Conservation (phyloP, 2,329 filamentous ascomycete genomes). For the Ceratocystis variospora region DNA sequence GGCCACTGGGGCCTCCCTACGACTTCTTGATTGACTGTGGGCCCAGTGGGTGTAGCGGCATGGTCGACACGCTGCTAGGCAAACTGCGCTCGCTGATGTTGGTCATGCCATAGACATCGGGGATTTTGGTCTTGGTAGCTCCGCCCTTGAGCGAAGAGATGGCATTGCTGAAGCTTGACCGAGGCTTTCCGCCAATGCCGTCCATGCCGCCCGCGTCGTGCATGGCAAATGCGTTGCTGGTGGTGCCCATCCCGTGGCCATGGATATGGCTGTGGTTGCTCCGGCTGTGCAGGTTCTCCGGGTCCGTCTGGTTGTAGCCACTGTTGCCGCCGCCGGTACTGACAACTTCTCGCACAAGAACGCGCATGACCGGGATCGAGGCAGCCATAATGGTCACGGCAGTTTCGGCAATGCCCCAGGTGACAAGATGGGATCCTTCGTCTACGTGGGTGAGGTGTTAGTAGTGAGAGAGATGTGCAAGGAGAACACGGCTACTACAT, state of each 20-base stretch:
- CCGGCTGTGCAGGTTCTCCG: slow-evolving; percentile 2
- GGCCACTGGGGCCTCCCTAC: neutral
- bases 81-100: slow-evolving; percentile 17
- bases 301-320: slow-evolving; percentile 18
- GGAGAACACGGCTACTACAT: neutral
- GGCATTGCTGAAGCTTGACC: slow-evolving; percentile 14
- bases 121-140: slow-evolving; percentile 11
- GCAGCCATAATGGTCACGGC: slow-evolving; percentile 21
- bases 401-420: slow-evolving; percentile 20
- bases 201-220: neutral
- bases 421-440: slow-evolving; percentile 15
- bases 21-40: slow-evolving; percentile 14
- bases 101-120: slow-evolving; percentile 19
- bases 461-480: neutral
- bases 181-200: slow-evolving; percentile 8
- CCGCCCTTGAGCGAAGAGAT: slow-evolving; percentile 8
- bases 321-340: slow-evolving; percentile 12
- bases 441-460: neutral
- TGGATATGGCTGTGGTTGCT: neutral
- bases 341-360: slow-evolving; percentile 20
- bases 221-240: slow-evolving; percentile 11
- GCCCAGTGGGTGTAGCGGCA: slow-evolving; percentile 15
- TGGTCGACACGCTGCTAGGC: slow-evolving; percentile 16
- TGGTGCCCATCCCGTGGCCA: slow-evolving; percentile 7
- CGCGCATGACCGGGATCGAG: slow-evolving; percentile 22